Base-by-base conservation (phyloP, 495 filamentous ascomycete genomes). In the Podospora pseudopauciseta region DNA sequence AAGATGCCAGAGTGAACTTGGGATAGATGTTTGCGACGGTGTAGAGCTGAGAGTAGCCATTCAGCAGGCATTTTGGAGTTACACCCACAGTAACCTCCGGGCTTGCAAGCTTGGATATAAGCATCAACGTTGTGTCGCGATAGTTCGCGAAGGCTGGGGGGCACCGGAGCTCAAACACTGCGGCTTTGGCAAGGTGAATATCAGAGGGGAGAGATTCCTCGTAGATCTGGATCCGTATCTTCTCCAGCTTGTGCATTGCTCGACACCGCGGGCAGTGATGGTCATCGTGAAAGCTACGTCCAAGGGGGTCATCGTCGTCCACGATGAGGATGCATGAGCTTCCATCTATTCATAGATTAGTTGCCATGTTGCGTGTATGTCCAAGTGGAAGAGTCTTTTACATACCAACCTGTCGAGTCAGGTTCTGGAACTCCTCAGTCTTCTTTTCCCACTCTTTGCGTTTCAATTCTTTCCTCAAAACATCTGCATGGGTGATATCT, bases 161-260 rank as follows among this genome's bases (percentile, higher is more conserved):
- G 60, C 76, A 76, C 4, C 62, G 63, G 1, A 87, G 72, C 65
- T 87, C 84, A 44, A 86, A 86, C 3, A 84, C 34, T 3, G 80
- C 68, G 1, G 69, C 69, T 58, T 78, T 77, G 0, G 72, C 72
- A 19, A 73, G 66, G 5, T 71, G 23, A 1, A 73, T 30, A 4
- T 78, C 65, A 2, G 59, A 19, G 0, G 86, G 85, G 1, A 88
- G 75, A n/a, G 78, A 78, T 65, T 80, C 68, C 68, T 87, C 85
- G 34, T 83, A 78, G 26, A 79, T 66, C 60, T 68, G 5, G 23
- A 86, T 82, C 1, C 74, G 61, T n/a, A 84, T 72, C 26, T 71
- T 60, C 5, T 74, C 68, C 60, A 79, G 44, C 54, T 78, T 20
- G 11, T 63, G 60, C 63, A 73, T 66, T n/a, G 70, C 57, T 34